These are phyloP conservation scores for Tricholoma saponaceum DNA, from an alignment of 768 basidiomycete genomes.

Conservation along the genomic window DNA sequence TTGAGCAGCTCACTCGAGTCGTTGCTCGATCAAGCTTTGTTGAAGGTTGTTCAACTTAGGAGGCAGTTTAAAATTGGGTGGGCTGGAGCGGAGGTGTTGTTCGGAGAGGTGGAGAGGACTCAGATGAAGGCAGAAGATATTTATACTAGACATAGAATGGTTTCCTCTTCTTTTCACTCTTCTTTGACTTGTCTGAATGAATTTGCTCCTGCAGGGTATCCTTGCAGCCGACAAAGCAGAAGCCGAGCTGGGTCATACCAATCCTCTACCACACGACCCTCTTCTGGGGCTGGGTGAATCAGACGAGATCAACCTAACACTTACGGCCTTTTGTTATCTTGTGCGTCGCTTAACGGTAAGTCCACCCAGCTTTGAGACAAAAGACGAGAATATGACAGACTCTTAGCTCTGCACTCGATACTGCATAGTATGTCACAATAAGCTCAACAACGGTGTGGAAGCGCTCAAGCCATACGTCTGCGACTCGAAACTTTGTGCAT, in stretches of 20 bases:
- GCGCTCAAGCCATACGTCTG: conserved; percentile 76
- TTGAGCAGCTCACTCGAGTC: conserved; percentile 61
- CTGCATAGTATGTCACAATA: conserved; percentile 74
- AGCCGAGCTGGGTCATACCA: conserved; percentile 29
- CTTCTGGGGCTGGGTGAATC: conserved; percentile 28
- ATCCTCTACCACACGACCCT: conserved; percentile 54
- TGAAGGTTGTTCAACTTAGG: conserved; percentile 49
- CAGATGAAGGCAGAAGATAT: conserved; percentile 40
- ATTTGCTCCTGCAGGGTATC: conserved; percentile 25
- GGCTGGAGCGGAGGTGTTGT: conserved; percentile 63
- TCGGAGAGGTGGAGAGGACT: conserved; percentile 38
- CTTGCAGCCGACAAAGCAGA: conserved; percentile 43
- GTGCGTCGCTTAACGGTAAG: conserved; percentile 58
- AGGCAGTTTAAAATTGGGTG: conserved; percentile 54
- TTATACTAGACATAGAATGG: conserved; percentile 26
- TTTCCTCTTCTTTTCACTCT: conserved; percentile 13
- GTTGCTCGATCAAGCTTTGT: conserved; percentile 52
- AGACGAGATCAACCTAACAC: conserved; percentile 50
- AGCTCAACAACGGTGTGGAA: conserved; percentile 45
- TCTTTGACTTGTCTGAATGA: background rate
- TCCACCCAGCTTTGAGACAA: background rate
- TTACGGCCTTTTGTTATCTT: conserved; percentile 63
- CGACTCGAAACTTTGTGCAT: conserved; percentile 58
- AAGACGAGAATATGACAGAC: background rate
- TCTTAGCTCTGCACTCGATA: conserved; percentile 59